Evolutionary conservation across 2,329 filamentous ascomycete species (phyloP).

Genomic region (Teratosphaeria zuluensis): DNA sequence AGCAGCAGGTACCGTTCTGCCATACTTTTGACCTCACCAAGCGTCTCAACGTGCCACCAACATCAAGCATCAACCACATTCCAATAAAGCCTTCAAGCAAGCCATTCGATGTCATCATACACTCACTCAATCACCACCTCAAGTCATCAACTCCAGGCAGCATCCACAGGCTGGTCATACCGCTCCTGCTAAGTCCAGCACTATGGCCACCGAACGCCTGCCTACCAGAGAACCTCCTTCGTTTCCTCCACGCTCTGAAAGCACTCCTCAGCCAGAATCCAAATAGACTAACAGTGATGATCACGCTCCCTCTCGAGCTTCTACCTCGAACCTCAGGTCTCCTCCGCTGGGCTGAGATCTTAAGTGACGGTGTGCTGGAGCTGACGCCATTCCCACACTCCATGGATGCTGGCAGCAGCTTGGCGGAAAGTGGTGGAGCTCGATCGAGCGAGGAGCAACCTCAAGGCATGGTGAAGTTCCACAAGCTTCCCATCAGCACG

Average conservation of each 20-base stretch:
- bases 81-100: conserved; percentile 55
- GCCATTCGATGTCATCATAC: conserved; percentile 55
- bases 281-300: conserved; percentile 57
- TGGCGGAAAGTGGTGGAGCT: conserved; percentile 36
- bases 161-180: conserved; percentile 76
- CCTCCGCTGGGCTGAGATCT: conserved; percentile 73
- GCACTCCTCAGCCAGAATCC: conserved; percentile 61
- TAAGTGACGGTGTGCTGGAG: conserved; percentile 80
- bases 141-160: conserved; percentile 47
- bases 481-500: conserved; percentile 73
- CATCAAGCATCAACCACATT: conserved; percentile 35
- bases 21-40: conserved; percentile 46
- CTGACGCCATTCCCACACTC: conserved; percentile 63
- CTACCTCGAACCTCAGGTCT: conserved; percentile 67
- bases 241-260: conserved; percentile 71
- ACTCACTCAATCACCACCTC: conserved; percentile 47
- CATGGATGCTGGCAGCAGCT: conserved; percentile 38
- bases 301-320: conserved; percentile 70
- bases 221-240: conserved; percentile 63
- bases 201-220: conserved; percentile 62
- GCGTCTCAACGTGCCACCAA: conserved; percentile 33
- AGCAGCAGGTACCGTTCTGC: conserved; percentile 32
- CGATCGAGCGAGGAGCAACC: conserved; percentile 61
- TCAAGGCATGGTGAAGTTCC: conserved; percentile 77
- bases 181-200: conserved; percentile 75